Percentiles rank a stretch among this genome's conserved stretches.
Evolutionary conservation across 148 eudicot species (phyloP).

Genomic region (Rheum nobile): DNA sequence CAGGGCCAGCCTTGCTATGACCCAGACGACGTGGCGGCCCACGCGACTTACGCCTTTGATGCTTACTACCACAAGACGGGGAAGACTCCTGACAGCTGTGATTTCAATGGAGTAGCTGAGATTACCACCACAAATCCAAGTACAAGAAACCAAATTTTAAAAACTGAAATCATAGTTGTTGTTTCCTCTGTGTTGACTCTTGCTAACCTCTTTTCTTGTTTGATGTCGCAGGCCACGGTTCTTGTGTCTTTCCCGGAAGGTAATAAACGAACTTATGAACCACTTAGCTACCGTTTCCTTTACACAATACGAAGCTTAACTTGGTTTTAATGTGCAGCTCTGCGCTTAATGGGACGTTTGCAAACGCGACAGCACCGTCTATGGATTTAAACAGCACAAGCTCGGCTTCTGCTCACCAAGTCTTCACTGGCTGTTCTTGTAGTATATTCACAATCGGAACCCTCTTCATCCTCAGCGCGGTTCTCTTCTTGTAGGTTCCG

Average conservation of each 20-base stretch:
- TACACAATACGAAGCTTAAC: background rate
- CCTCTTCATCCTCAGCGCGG: background rate
- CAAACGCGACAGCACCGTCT: background rate
- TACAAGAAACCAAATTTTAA: constrained; percentile 19
- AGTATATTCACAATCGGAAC: background rate
- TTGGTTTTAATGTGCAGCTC: background rate
- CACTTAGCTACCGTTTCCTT: background rate
- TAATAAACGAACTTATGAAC: constrained; percentile 13
- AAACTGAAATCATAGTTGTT: background rate
- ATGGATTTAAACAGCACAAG: background rate
- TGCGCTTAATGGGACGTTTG: background rate
- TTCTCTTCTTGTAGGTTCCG: background rate
- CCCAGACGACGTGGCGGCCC: constrained; percentile 66
- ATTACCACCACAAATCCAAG: constrained; percentile 79
- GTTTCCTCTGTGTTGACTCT: background rate
- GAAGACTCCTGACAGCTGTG: constrained; percentile 75
- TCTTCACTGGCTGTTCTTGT: background rate
- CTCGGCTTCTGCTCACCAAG: background rate
- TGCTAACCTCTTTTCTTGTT: background rate
- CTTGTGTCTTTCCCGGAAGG: constrained; percentile 87
- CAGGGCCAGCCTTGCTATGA: constrained; percentile 74
- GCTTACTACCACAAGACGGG: constrained; percentile 76
- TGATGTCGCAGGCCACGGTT: constrained; percentile 63
- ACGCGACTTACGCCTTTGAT: constrained; percentile 79
- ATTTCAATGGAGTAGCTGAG: constrained; percentile 86